These are phyloP conservation scores for Ziziphus jujuba DNA, from an alignment of 306 rosid species.

Conservation along the genomic window DNA sequence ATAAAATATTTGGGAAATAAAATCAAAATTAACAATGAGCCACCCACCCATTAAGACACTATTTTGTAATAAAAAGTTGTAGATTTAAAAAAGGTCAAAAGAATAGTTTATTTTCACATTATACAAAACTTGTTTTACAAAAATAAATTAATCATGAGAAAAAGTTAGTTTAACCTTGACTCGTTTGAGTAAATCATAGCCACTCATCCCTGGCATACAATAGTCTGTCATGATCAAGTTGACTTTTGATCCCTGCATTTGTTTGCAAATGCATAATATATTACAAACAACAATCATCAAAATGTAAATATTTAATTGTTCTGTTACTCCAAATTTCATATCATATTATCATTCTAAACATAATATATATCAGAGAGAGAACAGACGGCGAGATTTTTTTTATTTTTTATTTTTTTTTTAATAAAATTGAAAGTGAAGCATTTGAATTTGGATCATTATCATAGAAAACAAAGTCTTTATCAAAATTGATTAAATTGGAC, in stretches of 20 bases:
- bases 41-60: no score
- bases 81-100: no score
- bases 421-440: no score
- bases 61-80: no score
- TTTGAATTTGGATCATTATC: no score
- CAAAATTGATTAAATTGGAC: conserved; percentile 5
- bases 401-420: no score
- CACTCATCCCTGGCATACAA: conserved; percentile 99
- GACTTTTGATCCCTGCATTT: conserved; percentile 77
- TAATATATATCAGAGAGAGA: no score
- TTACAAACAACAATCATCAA: not conserved
- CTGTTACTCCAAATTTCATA: not conserved
- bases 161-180: conserved; percentile 62
- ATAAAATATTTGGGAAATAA: no score
- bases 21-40: no score
- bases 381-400: no score
- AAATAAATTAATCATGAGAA: not conserved
- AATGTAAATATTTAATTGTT: not conserved
- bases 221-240: conserved; percentile 98
- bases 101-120: not conserved
- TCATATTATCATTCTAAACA: no score
- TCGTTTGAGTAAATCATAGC: conserved; percentile 92
- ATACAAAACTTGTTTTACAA: not conserved
- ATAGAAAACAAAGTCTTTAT: no score
- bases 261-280: not conserved